Base-by-base conservation (phyloP, 1,284 basidiomycete genomes). In the Ustilago bromivora region DNA sequence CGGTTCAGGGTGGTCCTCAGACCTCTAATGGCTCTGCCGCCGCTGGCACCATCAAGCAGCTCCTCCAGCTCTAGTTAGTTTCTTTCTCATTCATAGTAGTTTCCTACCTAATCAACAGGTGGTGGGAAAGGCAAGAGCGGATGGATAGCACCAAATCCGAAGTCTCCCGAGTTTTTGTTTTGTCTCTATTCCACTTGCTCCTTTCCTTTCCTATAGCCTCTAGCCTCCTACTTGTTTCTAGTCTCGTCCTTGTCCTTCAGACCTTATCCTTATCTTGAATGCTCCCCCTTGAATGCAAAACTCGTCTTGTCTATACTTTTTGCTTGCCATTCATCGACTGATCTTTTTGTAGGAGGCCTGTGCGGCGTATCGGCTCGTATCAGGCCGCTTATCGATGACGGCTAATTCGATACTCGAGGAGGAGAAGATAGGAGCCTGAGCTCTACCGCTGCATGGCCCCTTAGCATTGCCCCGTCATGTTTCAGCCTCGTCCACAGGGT, bases 41-140 rank as follows among this genome's bases (percentile, higher is more conserved):
- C 62, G 68, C 53, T 40, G 68, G 68, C 23, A 38, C 68, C 49
- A 66, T 71, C 59, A 57, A 54, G 32, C 68, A 71, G 63, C 62
- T 65, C 41, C 68, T 71, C 68, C 65, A 67, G 54, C 59, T 67
- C 34, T 61, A 43, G 38, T 17, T 41, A 15, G 35, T 40, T 49
- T 19, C 19, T 4, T 23, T 41, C 13, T 15, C 40, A 41, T 23
- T 49, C 31, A 13, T 49, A 49, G 46, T 49, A 31, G 46, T 49
- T 31, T 23, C 46, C 7, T 49, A 49, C 46, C 46, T 49, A 49
- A 49, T 49, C 46, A 31, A 28, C 4, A 49, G 46, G n/a, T 28
- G 46, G 28, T 31, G 28, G 46, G 46, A 49, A 31, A 28, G 23
- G 46, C 19, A 31, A 49, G 23, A 23, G 46, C 19, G 10, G 46